Conservation (phyloP, 768 basidiomycete genomes). For the Tulasnella sp. region DNA sequence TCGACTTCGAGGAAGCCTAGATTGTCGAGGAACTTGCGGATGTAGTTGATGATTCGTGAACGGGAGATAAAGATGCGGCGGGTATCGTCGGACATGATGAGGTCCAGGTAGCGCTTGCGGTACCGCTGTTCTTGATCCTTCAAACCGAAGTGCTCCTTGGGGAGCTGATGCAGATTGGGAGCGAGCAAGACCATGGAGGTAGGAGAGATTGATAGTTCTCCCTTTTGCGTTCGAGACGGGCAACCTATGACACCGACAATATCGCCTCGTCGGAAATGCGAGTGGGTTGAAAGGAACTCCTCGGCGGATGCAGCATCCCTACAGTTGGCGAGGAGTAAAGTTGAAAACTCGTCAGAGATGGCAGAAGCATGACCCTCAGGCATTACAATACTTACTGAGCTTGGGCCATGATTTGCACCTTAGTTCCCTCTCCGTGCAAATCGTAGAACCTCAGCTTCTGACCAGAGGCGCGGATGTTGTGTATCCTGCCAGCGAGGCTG, state of each 20-base stretch:
- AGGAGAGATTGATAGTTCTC: constrained; percentile 85
- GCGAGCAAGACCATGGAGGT: constrained; percentile 75
- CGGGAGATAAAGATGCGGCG: constrained; percentile 87
- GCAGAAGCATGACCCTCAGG: not conserved
- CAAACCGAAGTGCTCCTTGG: constrained; percentile 82
- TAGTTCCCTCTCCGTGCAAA: constrained; percentile 79
- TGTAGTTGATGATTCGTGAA: constrained; percentile 81
- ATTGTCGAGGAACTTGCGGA: constrained; percentile 79
- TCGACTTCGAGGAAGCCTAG: constrained; percentile 93
- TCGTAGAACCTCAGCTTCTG: constrained; percentile 91
- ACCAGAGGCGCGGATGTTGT: constrained; percentile 74
- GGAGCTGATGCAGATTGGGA: constrained; percentile 93
- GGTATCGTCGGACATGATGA: constrained; percentile 85
- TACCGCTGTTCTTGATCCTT: constrained; percentile 97
- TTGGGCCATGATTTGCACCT: constrained; percentile 92
- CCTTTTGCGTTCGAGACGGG: constrained; percentile 89
- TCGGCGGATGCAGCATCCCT: constrained; percentile 57
- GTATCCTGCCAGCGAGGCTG: constrained; percentile 79
- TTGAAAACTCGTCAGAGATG: not conserved
- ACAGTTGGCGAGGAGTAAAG: not conserved
- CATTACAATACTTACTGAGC: constrained; percentile 48
- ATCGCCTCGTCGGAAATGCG: constrained; percentile 88
- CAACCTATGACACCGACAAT: constrained; percentile 86
- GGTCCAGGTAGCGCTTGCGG: constrained; percentile 96
- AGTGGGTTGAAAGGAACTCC: constrained; percentile 59